phyloP scores from a whole-genome alignment of 75 land plant species.

The Selaginella tamariscina region DNA sequence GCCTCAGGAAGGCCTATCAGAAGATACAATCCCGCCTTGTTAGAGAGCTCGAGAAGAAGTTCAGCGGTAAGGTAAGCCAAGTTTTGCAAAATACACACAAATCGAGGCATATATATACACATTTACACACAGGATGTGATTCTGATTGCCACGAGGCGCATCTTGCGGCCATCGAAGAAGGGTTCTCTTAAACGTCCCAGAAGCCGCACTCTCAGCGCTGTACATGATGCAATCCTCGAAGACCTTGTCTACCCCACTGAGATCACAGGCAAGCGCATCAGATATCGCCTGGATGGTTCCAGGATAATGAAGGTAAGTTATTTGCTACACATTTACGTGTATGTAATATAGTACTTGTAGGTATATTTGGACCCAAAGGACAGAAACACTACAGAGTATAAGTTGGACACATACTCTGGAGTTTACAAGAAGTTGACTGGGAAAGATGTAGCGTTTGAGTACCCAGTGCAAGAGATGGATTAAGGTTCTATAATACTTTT shows the following conservation, averaged over 20 bases:
- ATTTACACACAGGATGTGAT: constrained; percentile 43
- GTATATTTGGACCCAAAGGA: neutral
- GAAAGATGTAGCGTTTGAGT: constrained; percentile 76
- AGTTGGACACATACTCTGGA: neutral
- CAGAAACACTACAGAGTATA: neutral
- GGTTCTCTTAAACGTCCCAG: constrained; percentile 61
- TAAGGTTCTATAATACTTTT: too few species aligned
- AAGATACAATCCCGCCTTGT: constrained; percentile 72
- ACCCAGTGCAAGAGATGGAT: constrained; percentile 45
- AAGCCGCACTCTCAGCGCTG: constrained; percentile 66
- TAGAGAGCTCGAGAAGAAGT: constrained; percentile 81
- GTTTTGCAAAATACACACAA: too few species aligned
- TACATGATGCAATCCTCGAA: neutral
- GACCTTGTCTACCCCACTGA: neutral
- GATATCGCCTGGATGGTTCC: neutral
- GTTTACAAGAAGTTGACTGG: constrained; percentile 34
- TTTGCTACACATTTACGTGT: neutral
- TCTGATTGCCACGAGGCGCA: constrained; percentile 60
- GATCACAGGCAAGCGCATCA: neutral
- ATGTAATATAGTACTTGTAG: neutral
- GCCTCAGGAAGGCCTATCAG: constrained; percentile 55
- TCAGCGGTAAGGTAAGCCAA: constrained; percentile 64
- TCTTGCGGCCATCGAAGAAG: constrained; percentile 81
- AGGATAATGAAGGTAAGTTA: neutral
- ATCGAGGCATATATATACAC: too few species aligned